Base-by-base conservation (phyloP, 306 rosid genomes). In the Dicorynia guianensis region DNA sequence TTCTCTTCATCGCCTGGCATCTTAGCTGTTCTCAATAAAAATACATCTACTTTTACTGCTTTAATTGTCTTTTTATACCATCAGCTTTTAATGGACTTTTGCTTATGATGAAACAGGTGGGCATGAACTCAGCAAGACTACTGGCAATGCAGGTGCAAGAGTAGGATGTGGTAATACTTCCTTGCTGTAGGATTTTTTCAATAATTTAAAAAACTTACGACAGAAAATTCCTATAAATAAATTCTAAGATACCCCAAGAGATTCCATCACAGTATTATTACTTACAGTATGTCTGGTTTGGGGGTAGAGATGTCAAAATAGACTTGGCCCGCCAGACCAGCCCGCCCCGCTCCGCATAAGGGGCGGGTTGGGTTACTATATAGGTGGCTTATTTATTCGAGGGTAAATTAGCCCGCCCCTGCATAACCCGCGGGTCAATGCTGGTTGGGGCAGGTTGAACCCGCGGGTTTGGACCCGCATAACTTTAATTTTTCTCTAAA, bases 111-210 rank as follows among this genome's bases (percentile, higher is more conserved):
- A 70, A 55, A 83, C 84, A 91, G 97, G 94, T 68, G 91, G 97
- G 62, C 94, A 89, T 81, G 93, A 91, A 77, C 92, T 91, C 20
- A 89, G 97, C 86, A 91, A 91, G 75, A 73, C 87, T 71, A 89
- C 97, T 69, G 97, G 97, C n/a, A 91, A 91, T 80, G 97, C 94
- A 11, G 97, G 97, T 52, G 97, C 89, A 78, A 87, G 97, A 81
- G 77, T 89, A 78, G 97, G 88, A 80, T 91, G 93, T 47, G 97
- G 97, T 91, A 85, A 81, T 30, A 12, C 67, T 69, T 80, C 71
- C 54, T 1, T 75, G 20, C 44, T 57, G 77, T 82, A 64, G 7
- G 7, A 61, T 19, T 72, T 48, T 50, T 57, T 39, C 30, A 25
- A 25, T 25, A 25, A 25, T 25, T 25, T 25, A 25, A 25, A 25